phyloP scores from a whole-genome alignment of 441 rosid species.

The Arabidopsis lyrata region DNA sequence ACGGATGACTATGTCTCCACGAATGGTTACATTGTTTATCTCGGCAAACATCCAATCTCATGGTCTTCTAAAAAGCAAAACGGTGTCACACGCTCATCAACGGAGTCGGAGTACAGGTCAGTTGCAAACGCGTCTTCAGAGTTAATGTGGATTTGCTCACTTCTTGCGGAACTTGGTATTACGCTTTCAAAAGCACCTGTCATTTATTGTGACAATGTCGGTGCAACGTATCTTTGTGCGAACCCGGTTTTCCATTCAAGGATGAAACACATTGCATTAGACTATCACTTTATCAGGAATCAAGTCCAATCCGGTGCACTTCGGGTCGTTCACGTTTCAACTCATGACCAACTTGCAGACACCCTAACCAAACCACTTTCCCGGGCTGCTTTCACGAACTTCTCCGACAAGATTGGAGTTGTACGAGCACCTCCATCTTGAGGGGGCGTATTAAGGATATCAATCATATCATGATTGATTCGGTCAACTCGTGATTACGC shows the following conservation, averaged over 20 bases:
- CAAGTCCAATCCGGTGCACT: neutral
- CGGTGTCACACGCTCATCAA: neutral
- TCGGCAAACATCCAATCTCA: neutral
- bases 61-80: neutral
- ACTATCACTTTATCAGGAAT: neutral
- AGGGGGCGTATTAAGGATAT: no score
- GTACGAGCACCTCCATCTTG: no score
- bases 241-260: neutral
- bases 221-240: neutral
- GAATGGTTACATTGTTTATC: no score
- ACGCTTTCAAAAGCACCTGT: no score
- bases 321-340: neutral
- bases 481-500: no score
- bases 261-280: neutral
- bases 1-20: no score
- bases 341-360: neutral
- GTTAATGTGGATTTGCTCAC: no score
- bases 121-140: no score
- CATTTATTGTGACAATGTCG: neutral
- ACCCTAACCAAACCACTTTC: neutral
- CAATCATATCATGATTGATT: no score
- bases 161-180: no score
- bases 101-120: neutral
- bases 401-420: no score
- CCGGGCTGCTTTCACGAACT: no score